phyloP scores from a whole-genome alignment of 148 eudicot species.

The Rhododendron simsii region DNA sequence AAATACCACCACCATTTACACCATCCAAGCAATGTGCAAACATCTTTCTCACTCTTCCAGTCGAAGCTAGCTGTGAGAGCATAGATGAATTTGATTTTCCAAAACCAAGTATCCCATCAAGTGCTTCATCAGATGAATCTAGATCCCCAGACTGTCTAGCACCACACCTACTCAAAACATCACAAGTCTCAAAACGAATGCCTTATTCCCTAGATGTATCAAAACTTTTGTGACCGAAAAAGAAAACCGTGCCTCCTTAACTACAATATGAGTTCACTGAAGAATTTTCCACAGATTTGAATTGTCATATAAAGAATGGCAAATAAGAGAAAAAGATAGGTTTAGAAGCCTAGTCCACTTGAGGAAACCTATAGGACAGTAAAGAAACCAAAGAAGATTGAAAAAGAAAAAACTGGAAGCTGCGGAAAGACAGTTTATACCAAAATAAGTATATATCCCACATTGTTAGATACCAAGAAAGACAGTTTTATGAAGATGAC shows the following conservation, averaged over 20 bases:
- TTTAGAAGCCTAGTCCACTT: neutral
- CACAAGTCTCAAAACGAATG: neutral
- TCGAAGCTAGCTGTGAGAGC: slow-evolving; percentile 76
- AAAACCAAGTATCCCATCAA: slow-evolving; percentile 89
- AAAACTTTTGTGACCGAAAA: neutral
- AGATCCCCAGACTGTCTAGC: slow-evolving; percentile 66
- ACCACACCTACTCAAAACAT: slow-evolving; percentile 56
- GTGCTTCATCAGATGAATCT: slow-evolving; percentile 63
- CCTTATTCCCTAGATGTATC: neutral
- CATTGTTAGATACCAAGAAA: neutral
- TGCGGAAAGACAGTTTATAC: neutral
- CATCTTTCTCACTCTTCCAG: slow-evolving; percentile 80
- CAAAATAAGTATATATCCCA: neutral
- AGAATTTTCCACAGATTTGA: neutral
- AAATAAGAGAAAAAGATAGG: neutral
- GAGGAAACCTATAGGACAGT: neutral
- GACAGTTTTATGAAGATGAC: neutral
- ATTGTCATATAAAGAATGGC: neutral
- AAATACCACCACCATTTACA: slow-evolving; percentile 88
- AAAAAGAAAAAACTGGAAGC: neutral
- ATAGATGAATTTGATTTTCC: slow-evolving; percentile 88
- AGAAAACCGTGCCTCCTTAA: neutral
- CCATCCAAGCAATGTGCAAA: slow-evolving; percentile 98
- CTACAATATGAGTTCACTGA: neutral
- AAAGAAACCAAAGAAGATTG: neutral